Evolutionary conservation across 345 rosid species (phyloP).

Genomic region (Salix dunnii): DNA sequence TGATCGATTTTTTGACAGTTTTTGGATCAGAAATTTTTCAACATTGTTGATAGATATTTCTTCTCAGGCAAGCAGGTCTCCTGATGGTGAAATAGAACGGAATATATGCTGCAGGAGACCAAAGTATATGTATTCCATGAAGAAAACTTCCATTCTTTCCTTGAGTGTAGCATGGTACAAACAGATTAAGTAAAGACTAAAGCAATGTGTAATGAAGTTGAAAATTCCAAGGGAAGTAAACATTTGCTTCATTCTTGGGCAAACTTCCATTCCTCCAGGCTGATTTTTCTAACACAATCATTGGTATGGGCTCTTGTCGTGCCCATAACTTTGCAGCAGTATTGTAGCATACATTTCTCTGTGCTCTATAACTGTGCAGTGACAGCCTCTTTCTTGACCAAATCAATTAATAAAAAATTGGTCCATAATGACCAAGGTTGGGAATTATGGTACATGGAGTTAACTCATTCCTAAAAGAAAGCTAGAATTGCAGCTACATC

Average conservation of each 20-base stretch:
- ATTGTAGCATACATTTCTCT: conserved; percentile 17
- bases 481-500: neutral
- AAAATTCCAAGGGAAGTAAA: neutral
- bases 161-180: neutral
- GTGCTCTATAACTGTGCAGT: neutral
- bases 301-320: conserved; percentile 5
- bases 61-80: neutral
- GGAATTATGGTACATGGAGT: conserved; percentile 10
- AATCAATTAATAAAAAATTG: neutral
- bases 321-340: conserved; percentile 32
- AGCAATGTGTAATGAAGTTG: neutral
- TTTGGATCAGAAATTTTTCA: neutral
- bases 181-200: neutral
- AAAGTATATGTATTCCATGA: neutral
- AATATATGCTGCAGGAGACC: neutral
- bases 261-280: conserved; percentile 10
- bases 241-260: conserved; percentile 16
- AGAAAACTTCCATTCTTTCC: neutral
- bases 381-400: neutral
- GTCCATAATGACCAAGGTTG: conserved; percentile 14
- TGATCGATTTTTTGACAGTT: neutral
- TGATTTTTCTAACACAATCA: conserved; percentile 22
- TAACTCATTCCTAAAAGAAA: conserved; percentile 18
- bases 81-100: conserved; percentile 1
- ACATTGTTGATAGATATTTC: neutral